These are phyloP conservation scores for Neonectria faginata DNA, from an alignment of 2,329 filamentous ascomycete genomes.

Conservation along the genomic window DNA sequence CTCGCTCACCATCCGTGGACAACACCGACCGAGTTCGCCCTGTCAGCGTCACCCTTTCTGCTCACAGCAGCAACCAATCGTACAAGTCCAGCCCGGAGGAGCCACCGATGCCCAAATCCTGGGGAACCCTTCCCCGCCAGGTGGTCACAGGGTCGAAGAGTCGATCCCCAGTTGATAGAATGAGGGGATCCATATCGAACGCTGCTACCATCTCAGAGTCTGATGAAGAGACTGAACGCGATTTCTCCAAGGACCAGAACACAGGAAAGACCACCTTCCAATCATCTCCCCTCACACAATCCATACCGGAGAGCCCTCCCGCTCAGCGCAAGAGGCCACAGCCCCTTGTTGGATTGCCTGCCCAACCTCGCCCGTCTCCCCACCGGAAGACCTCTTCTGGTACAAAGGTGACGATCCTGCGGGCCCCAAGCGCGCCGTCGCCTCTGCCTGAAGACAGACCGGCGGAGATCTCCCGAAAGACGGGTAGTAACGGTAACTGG, in stretches of 20 bases:
- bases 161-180: conserved; percentile 49
- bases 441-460: conserved; percentile 49
- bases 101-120: conserved; percentile 46
- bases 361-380: conserved; percentile 29
- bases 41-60: conserved; percentile 49
- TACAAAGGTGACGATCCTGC: conserved; percentile 53
- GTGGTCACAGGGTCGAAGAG: conserved; percentile 41
- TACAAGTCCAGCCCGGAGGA: conserved; percentile 54
- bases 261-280: conserved; percentile 39
- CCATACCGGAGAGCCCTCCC: conserved; percentile 39
- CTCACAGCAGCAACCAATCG: conserved; percentile 55
- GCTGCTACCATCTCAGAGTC: conserved; percentile 58
- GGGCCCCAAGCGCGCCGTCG: conserved; percentile 46
- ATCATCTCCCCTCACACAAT: conserved; percentile 41
- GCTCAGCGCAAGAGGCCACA: conserved; percentile 38
- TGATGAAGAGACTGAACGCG: conserved; percentile 51
- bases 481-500: conserved; percentile 41
- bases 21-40: conserved; percentile 57
- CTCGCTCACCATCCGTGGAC: conserved; percentile 63
- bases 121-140: conserved; percentile 41
- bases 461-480: conserved; percentile 51
- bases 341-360: conserved; percentile 28
- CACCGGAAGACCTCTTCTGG: conserved; percentile 41
- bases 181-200: conserved; percentile 45
- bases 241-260: conserved; percentile 36